These are phyloP conservation scores for Microglena sp. DNA, from an alignment of 139 green algal genomes.

Conservation along the genomic window DNA sequence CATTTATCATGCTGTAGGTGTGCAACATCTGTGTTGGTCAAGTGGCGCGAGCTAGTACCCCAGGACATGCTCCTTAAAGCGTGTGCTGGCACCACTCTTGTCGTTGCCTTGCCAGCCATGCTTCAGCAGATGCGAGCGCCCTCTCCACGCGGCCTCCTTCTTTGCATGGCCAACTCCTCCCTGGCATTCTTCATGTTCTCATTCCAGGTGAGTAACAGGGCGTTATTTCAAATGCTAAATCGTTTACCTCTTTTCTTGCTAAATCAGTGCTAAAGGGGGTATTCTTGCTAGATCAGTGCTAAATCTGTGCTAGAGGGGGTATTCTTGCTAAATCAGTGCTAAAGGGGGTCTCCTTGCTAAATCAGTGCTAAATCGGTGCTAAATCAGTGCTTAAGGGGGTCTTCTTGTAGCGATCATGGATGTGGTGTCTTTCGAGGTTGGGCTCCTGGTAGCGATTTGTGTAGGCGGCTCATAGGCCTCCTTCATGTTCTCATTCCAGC, in stretches of 20 bases:
- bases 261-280: neutral
- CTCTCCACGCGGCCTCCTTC: slow-evolving; percentile 52
- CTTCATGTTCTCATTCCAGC: no score
- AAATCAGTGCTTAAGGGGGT: neutral
- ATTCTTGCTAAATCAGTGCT: neutral
- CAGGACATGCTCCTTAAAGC: slow-evolving; percentile 29
- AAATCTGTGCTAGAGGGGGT: neutral
- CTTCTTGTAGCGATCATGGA: neutral
- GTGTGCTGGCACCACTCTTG: slow-evolving; percentile 54
- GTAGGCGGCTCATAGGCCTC: no score
- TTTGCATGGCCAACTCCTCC: slow-evolving; percentile 68
- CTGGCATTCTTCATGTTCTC: slow-evolving; percentile 94
- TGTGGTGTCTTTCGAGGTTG: no score
- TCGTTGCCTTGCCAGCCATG: slow-evolving; percentile 46
- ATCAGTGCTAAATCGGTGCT: neutral
- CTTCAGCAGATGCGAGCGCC: slow-evolving; percentile 38
- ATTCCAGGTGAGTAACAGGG: slow-evolving; percentile 81
- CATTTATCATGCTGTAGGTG: slow-evolving; percentile 7
- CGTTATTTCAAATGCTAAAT: neutral
- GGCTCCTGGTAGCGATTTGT: no score
- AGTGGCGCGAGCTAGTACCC: slow-evolving; percentile 8
- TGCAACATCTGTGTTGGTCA: slow-evolving; percentile 6
- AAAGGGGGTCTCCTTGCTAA: neutral
- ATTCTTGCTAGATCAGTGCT: no score
- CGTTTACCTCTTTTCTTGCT: neutral